Evolutionary conservation across 1,284 basidiomycete genomes (phyloP).

Genomic region (Porodaedalea pini): DNA sequence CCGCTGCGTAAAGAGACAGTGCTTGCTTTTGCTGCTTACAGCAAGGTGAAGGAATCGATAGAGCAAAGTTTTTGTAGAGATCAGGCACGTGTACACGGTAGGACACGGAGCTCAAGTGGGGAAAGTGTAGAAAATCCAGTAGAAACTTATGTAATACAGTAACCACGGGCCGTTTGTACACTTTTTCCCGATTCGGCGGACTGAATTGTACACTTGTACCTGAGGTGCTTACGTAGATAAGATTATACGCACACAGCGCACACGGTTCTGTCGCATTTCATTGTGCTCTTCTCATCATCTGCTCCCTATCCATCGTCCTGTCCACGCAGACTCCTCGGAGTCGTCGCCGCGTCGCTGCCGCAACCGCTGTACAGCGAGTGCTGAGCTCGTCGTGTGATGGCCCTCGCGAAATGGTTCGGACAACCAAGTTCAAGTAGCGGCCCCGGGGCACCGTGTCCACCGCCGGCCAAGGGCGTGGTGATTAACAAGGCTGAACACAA

Average conservation of each 20-base stretch:
- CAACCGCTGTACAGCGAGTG: constrained; percentile 1
- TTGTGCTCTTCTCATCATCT: constrained; percentile 5
- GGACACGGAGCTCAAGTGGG: too few relatives aligned
- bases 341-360: neutral
- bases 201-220: neutral
- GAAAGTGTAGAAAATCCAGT: too few relatives aligned
- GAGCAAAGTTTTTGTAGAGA: neutral
- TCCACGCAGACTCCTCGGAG: neutral
- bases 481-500: constrained; percentile 64
- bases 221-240: neutral
- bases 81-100: neutral
- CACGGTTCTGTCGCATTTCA: neutral
- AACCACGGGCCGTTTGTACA: neutral
- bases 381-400: constrained; percentile 33
- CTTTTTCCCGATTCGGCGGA: neutral
- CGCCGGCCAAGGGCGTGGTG: constrained; percentile 32
- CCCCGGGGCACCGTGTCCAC: constrained; percentile 26
- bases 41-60: neutral
- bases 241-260: neutral
- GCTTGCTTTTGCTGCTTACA: neutral
- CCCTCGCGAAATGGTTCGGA: constrained; percentile 42
- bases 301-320: neutral
- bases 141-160: neutral
- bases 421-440: constrained; percentile 10
- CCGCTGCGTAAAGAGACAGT: too few relatives aligned